These are phyloP conservation scores for Monilinia polystroma DNA, from an alignment of 2,329 filamentous ascomycete genomes.

Conservation along the genomic window DNA sequence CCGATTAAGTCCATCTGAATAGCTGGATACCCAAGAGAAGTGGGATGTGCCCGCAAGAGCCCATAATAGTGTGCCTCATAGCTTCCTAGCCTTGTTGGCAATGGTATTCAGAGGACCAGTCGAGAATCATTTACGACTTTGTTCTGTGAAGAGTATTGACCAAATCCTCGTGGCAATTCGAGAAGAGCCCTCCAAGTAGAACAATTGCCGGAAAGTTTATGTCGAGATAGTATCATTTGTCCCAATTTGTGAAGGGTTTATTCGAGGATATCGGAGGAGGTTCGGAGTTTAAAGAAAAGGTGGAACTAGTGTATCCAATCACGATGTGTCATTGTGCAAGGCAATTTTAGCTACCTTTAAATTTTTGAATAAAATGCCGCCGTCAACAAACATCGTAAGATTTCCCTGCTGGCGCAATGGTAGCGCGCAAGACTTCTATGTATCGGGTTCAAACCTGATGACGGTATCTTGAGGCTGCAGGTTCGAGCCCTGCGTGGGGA, in stretches of 20 bases:
- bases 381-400: background rate
- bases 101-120: background rate
- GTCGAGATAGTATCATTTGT: no score
- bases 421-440: slow-evolving; percentile 23
- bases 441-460: background rate
- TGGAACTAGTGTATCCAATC: background rate
- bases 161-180: background rate
- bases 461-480: slow-evolving; percentile 11
- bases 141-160: background rate
- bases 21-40: background rate
- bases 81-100: background rate
- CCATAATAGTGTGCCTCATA: background rate
- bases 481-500: slow-evolving; percentile 13
- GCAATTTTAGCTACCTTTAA: background rate
- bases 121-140: background rate
- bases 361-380: fast-evolving
- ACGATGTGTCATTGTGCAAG: fast-evolving
- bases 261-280: background rate
- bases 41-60: background rate
- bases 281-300: background rate
- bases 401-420: slow-evolving; percentile 23
- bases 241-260: background rate
- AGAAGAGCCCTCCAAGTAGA: background rate
- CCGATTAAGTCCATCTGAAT: background rate
- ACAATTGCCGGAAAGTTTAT: background rate